phyloP scores from a whole-genome alignment of 495 filamentous ascomycete species.

The Aspergillus saccharolyticus region DNA sequence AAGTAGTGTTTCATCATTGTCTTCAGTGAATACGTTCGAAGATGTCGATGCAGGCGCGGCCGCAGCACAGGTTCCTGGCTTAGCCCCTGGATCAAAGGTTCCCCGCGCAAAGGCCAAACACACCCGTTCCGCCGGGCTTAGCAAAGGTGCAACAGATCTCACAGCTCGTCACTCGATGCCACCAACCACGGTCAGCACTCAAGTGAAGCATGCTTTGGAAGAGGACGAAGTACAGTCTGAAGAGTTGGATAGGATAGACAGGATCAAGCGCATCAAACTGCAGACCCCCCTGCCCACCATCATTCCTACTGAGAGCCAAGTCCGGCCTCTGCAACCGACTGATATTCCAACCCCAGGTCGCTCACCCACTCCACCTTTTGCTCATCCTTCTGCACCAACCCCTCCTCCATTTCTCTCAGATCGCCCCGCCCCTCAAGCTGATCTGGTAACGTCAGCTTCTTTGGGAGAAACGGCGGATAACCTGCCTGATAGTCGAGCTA shows the following conservation, averaged over 20 bases:
- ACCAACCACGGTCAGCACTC: constrained; percentile 11
- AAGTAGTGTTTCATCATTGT: constrained; percentile 43
- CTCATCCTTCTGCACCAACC: not conserved
- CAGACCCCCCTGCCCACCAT: constrained; percentile 20
- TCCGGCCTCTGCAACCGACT: constrained; percentile 18
- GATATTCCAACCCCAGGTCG: constrained; percentile 8
- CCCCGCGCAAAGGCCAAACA: constrained; percentile 7
- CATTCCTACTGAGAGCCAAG: constrained; percentile 19
- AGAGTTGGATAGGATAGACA: constrained; percentile 5
- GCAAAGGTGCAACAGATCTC: constrained; percentile 7
- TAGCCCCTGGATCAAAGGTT: constrained; percentile 11
- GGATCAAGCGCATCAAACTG: constrained; percentile 22
- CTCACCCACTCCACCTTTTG: not conserved
- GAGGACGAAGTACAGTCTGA: constrained; percentile 20
- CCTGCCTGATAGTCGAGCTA: constrained; percentile 17
- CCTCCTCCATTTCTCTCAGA: constrained; percentile 11
- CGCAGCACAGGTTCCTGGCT: constrained; percentile 5
- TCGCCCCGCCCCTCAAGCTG: not conserved
- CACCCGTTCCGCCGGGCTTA: not conserved
- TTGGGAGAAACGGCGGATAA: not conserved
- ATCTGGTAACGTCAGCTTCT: not conserved
- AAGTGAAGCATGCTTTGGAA: constrained; percentile 29
- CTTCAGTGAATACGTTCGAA: constrained; percentile 35
- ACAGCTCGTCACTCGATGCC: constrained; percentile 16
- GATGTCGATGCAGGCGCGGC: constrained; percentile 22